phyloP scores from a whole-genome alignment of 495 filamentous ascomycete genomes.

The Penicillium dipodomyicola region DNA sequence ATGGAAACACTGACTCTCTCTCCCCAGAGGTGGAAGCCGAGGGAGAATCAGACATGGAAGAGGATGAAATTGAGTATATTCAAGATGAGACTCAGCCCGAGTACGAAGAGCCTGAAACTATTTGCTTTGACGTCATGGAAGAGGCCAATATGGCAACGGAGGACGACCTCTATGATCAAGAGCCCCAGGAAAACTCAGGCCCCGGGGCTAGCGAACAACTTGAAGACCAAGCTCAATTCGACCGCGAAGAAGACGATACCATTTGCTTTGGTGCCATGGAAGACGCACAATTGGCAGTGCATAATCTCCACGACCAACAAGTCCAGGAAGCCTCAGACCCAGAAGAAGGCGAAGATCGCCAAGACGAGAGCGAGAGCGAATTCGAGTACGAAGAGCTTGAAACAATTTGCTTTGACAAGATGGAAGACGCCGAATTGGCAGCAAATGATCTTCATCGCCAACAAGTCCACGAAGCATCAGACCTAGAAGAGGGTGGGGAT shows the following conservation, averaged over 20 bases:
- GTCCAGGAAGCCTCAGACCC: not conserved
- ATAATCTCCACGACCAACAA: slow-evolving; percentile 8
- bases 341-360: not conserved
- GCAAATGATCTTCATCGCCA: slow-evolving; percentile 6
- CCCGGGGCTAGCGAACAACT: not conserved
- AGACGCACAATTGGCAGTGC: slow-evolving; percentile 13
- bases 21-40: not conserved
- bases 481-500: not conserved
- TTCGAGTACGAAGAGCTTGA: slow-evolving; percentile 26
- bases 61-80: not conserved
- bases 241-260: slow-evolving; percentile 23
- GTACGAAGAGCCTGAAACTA: slow-evolving; percentile 25
- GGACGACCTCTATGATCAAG: slow-evolving; percentile 4
- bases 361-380: slow-evolving; percentile 18
- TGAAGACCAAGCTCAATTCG: slow-evolving; percentile 16
- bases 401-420: slow-evolving; percentile 24
- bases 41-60: not conserved
- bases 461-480: not conserved
- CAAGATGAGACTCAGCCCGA: slow-evolving; percentile 17
- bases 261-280: slow-evolving; percentile 28
- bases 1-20: slow-evolving; percentile 7
- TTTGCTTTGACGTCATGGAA: slow-evolving; percentile 29
- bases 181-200: not conserved
- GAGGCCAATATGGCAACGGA: slow-evolving; percentile 15
- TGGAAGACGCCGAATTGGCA: slow-evolving; percentile 21